Percentiles rank a stretch among this genome's conserved stretches.
Conservation (phyloP, 2,329 filamentous ascomycete species). For the Macrophomina pseudophaseolina region DNA sequence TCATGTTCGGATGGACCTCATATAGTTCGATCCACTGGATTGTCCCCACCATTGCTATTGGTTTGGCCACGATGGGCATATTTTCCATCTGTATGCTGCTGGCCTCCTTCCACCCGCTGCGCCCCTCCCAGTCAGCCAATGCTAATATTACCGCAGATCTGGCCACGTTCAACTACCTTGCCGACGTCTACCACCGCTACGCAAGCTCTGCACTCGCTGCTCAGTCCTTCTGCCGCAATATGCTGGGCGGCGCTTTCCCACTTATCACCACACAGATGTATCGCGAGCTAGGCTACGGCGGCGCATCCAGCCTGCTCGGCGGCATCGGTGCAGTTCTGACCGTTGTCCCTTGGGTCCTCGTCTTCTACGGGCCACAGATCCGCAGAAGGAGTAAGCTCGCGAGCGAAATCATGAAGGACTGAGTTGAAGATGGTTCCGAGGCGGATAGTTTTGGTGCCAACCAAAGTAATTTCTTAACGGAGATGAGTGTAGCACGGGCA, state of each 20-base stretch:
- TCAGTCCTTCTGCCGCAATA: constrained; percentile 83
- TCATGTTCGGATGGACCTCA: constrained; percentile 78
- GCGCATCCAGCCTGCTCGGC: constrained; percentile 76
- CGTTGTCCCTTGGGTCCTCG: constrained; percentile 83
- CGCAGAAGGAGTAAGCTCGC: constrained; percentile 79
- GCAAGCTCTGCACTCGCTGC: constrained; percentile 85
- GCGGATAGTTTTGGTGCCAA: neutral
- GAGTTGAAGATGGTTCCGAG: neutral
- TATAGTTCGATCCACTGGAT: constrained; percentile 71
- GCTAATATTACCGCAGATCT: constrained; percentile 48
- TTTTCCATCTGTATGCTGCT: constrained; percentile 70
- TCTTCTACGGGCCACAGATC: constrained; percentile 79
- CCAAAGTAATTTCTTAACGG: neutral
- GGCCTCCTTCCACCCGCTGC: neutral
- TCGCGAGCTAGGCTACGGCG: constrained; percentile 69
- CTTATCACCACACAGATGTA: constrained; percentile 78
- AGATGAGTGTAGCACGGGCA: neutral
- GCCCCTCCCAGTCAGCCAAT: constrained; percentile 27
- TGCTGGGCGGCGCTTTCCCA: constrained; percentile 81
- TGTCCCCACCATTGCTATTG: constrained; percentile 71
- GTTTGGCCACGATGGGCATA: constrained; percentile 81
- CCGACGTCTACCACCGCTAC: constrained; percentile 84
- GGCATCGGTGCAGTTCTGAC: constrained; percentile 71
- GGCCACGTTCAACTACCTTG: constrained; percentile 90
- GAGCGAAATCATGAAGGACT: constrained; percentile 43